These are phyloP conservation scores for Capillidium heterosporum DNA, from an alignment of 371 early-diverging fungal genomes.

Conservation along the genomic window DNA sequence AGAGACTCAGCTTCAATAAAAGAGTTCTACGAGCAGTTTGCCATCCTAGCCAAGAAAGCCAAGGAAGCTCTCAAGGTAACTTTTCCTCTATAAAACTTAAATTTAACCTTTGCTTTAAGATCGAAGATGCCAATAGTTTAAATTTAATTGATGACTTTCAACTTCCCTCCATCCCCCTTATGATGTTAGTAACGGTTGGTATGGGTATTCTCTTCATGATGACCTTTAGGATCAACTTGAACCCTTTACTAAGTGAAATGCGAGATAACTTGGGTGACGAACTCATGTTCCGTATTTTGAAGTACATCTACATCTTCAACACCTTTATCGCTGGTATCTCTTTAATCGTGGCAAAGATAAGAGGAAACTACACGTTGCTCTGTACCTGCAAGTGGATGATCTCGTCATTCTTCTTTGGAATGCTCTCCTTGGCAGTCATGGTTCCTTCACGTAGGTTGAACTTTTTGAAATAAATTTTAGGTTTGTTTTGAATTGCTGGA, in stretches of 20 bases:
- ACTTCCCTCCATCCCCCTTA: not conserved
- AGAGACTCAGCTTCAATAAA: not conserved
- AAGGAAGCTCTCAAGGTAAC: not conserved
- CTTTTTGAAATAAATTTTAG: too few species aligned
- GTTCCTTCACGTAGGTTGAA: not conserved
- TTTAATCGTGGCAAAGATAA: not conserved
- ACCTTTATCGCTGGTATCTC: not conserved
- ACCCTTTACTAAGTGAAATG: not conserved
- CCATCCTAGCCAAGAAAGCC: not conserved
- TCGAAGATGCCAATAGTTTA: not conserved
- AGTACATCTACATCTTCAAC: not conserved
- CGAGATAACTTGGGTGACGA: constrained; percentile 1
- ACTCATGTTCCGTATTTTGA: constrained; percentile 1
- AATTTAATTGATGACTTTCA: not conserved
- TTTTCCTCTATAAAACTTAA: not conserved
- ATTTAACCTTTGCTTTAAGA: not conserved
- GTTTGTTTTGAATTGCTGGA: too few species aligned
- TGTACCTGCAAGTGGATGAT: constrained; percentile 5
- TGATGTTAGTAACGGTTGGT: not conserved
- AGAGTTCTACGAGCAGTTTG: not conserved
- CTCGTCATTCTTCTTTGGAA: constrained; percentile 2
- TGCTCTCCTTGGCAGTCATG: not conserved
- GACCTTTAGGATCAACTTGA: not conserved
- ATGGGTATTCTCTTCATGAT: not conserved
- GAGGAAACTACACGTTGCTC: not conserved